Evolutionary conservation across 768 basidiomycete genomes (phyloP), one percentile per base, ranked within the genome.

Genomic region (Hygrophorus russula): DNA sequence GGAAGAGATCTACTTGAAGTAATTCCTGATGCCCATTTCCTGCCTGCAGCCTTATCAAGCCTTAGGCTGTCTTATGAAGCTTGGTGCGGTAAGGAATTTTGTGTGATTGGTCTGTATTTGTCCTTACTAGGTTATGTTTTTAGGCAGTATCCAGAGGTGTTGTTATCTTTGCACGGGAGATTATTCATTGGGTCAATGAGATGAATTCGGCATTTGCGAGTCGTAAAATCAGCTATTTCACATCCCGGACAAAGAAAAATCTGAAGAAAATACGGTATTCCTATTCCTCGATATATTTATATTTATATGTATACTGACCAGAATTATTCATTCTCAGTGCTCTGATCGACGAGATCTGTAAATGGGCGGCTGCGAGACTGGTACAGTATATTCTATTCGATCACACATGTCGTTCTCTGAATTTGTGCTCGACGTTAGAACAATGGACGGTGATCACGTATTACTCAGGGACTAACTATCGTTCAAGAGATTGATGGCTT

Each of bases 11-110:
- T 53, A 7, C 28, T 53, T 12, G 49, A 51, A 11, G 13, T 51
- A 2, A 42, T 51, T 32, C 50, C 52, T 12, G 52, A 53, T 33
- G 42, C 47, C 32, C 33, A 35, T n/a, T 46, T 53, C 52, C 52
- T 28, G 45, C 45, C 3, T 47, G 50, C 3, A 43, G 52, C 18
- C 42, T 53, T 11, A 19, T 53, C 27, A 47, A 41, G 47, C 45
- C 15, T 30, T 53, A 30, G 49, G 44, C 33, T 44, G 48, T 38
- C 40, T 51, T 14, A 29, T 45, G 11, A 48, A 42, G 27, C 45
- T 52, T n/a, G 46, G 49, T 5, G 39, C 32, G 28, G 51, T 52
- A 12, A 5, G 48, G 15, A 34, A 11, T 11, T n/a, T 42, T n/a
- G 20, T 40, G 12, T 46, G 13, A n/a, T 24, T 7, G 24, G 24